Percentiles rank a stretch among this genome's conserved stretches.
Conservation (phyloP, 805 yeast genomes). For the Candida pini region DNA sequence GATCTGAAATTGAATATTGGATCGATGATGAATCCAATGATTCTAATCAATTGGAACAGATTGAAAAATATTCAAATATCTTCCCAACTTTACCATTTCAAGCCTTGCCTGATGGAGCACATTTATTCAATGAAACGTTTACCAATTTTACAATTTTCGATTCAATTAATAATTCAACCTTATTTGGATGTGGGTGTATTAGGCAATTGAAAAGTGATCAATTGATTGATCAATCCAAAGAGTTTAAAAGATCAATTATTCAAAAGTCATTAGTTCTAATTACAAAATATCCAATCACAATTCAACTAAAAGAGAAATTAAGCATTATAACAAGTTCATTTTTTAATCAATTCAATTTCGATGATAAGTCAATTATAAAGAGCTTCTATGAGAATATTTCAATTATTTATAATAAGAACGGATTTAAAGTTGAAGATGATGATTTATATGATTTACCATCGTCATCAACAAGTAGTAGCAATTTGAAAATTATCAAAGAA, state of each 20-base stretch:
- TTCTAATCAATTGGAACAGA: constrained; percentile 29
- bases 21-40: constrained; percentile 36
- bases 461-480: constrained; percentile 2
- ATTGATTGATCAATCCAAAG: constrained; percentile 33
- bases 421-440: constrained; percentile 25
- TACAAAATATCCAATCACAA: constrained; percentile 75
- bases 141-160: constrained; percentile 75
- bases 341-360: constrained; percentile 74
- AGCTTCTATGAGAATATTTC: constrained; percentile 65
- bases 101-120: constrained; percentile 95
- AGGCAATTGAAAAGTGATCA: constrained; percentile 69
- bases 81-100: constrained; percentile 94
- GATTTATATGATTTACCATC: constrained; percentile 22
- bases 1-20: constrained; percentile 96
- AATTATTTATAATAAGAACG: constrained; percentile 31
- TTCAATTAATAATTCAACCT: constrained; percentile 39
- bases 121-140: constrained; percentile 87
- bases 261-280: constrained; percentile 89
- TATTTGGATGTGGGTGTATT: constrained; percentile 94
- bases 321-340: constrained; percentile 84
- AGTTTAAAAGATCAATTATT: constrained; percentile 60
- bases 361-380: constrained; percentile 61
- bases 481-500: constrained; percentile 37
- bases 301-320: constrained; percentile 83
- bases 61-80: constrained; percentile 32